phyloP scores from a whole-genome alignment of 208 protist species.

The Crithidia fasciculata region DNA sequence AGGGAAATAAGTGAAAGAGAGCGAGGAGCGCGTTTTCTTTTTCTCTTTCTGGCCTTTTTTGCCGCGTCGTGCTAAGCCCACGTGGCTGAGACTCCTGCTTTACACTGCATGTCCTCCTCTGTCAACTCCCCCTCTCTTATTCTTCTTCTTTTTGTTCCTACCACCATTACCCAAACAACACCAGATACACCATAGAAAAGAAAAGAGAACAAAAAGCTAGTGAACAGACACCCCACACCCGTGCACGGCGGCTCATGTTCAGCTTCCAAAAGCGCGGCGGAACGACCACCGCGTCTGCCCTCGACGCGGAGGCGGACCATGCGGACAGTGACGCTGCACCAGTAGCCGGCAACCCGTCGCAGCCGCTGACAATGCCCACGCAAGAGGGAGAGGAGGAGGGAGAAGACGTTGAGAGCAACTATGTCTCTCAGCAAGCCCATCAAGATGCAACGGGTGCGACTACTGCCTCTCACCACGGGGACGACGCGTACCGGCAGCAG shows the following conservation, averaged over 20 bases:
- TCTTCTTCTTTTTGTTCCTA: conserved; percentile 2
- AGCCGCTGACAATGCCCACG: conserved; percentile 2
- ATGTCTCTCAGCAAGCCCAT: no score
- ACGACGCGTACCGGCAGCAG: neutral
- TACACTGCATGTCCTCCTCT: neutral
- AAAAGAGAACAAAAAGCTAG: conserved; percentile 5
- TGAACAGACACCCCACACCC: no score
- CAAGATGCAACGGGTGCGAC: no score
- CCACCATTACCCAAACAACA: neutral
- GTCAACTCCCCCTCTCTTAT: neutral
- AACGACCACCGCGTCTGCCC: conserved; percentile 8
- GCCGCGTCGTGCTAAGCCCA: no score
- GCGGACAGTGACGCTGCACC: neutral
- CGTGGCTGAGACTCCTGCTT: no score
- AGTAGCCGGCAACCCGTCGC: neutral
- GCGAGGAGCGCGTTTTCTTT: neutral
- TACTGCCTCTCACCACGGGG: neutral
- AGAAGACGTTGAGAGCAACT: no score
- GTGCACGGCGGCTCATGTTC: conserved; percentile 14
- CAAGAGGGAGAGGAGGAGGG: neutral
- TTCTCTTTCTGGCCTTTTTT: neutral
- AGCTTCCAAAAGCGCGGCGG: conserved; percentile 25
- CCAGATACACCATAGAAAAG: neutral
- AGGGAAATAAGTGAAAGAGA: no score
- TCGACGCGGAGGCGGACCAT: neutral